Conservation (phyloP, 345 rosid species). For the Linum trigynum region DNA sequence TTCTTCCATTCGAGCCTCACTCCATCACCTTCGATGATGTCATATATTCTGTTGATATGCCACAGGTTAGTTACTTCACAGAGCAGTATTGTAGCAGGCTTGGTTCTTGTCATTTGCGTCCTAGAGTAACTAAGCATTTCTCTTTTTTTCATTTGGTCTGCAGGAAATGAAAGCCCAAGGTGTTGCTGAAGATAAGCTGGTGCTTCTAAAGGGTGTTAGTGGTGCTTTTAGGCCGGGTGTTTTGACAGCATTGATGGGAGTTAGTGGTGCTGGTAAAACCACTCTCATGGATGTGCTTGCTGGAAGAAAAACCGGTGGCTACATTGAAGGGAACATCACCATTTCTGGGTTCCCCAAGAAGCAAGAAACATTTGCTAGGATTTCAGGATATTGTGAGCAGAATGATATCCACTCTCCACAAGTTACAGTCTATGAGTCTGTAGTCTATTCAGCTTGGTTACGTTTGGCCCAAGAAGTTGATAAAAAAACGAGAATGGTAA, state of each 20-base stretch:
- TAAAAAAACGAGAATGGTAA: constrained; percentile 1
- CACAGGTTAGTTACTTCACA: neutral
- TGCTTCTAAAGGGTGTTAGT: neutral
- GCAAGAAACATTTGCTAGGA: constrained; percentile 3
- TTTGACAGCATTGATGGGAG: constrained; percentile 4
- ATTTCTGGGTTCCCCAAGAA: neutral
- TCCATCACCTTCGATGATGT: neutral
- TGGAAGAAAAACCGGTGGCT: constrained; percentile 5
- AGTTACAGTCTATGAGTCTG: neutral
- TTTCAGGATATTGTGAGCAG: constrained; percentile 3
- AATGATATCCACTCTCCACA: constrained; percentile 3
- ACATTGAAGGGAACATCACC: constrained; percentile 3
- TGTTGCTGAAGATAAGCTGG: constrained; percentile 1
- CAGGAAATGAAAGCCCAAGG: neutral
- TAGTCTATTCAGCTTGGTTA: constrained; percentile 1
- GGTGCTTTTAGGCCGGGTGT: constrained; percentile 7
- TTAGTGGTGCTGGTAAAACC: constrained; percentile 7
- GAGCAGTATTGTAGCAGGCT: too few species aligned
- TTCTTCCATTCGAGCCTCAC: neutral
- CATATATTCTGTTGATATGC: neutral
- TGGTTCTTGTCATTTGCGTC: too few species aligned
- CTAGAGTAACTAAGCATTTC: too few species aligned
- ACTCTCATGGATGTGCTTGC: constrained; percentile 4
- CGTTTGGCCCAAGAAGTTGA: neutral
- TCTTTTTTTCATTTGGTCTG: too few species aligned